Evolutionary conservation across 2,329 filamentous ascomycete genomes (phyloP).

Genomic region (Fusarium domesticum): DNA sequence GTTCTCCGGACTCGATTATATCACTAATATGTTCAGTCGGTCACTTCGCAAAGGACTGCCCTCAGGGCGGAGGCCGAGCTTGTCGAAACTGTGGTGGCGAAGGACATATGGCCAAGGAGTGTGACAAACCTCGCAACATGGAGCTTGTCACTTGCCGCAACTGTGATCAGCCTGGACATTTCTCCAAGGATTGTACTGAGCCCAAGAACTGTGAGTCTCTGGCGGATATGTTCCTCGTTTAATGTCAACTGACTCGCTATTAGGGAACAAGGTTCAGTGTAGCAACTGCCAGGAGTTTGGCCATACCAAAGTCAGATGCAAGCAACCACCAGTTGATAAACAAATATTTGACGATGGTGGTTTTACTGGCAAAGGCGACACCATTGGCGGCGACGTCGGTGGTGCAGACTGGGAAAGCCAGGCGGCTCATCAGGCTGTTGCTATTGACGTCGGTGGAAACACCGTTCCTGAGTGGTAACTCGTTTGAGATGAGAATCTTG

Average conservation of each 20-base stretch:
- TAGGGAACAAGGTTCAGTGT: slow-evolving; percentile 42
- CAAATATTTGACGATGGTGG: slow-evolving; percentile 10
- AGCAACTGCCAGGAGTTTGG: slow-evolving; percentile 39
- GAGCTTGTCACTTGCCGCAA: slow-evolving; percentile 55
- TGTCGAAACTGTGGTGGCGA: slow-evolving; percentile 64
- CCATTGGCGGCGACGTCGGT: neutral
- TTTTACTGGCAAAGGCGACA: slow-evolving; percentile 2
- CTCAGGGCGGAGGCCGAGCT: slow-evolving; percentile 53
- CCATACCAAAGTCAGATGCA: slow-evolving; percentile 41
- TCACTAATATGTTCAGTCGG: slow-evolving; percentile 43
- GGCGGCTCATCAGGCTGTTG: slow-evolving; percentile 4
- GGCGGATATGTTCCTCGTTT: neutral
- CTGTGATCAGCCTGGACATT: slow-evolving; percentile 60
- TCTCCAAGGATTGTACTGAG: slow-evolving; percentile 60
- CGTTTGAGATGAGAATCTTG: no score
- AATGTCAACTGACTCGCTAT: slow-evolving; percentile 14
- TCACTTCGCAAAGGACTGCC: slow-evolving; percentile 63
- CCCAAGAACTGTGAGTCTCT: slow-evolving; percentile 42
- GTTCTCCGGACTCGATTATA: neutral
- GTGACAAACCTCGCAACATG: slow-evolving; percentile 44
- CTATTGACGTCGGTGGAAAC: neutral
- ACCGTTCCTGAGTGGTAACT: neutral
- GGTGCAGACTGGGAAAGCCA: slow-evolving; percentile 8
- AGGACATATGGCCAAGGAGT: slow-evolving; percentile 55
- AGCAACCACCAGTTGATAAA: slow-evolving; percentile 28